Conservation (phyloP, 331 rosid species). For the Telfairia occidentalis region DNA sequence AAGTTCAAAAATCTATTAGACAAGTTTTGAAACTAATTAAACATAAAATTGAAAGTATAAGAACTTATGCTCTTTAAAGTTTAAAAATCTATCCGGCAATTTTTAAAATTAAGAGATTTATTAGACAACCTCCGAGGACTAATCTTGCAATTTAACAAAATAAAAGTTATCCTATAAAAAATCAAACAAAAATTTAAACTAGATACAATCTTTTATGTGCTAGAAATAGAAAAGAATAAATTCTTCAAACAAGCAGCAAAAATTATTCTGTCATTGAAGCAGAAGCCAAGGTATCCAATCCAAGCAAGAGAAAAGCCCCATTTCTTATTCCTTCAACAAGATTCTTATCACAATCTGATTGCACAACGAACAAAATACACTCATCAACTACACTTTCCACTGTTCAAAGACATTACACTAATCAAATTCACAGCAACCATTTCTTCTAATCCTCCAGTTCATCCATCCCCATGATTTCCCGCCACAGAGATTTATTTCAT, state of each 20-base stretch:
- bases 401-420: background rate
- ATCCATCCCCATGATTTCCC: background rate
- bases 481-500: background rate
- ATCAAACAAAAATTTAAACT: too few species aligned
- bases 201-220: too few species aligned
- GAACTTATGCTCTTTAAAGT: too few species aligned
- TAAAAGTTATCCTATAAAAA: too few species aligned
- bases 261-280: background rate
- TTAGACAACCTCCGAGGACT: too few species aligned
- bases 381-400: background rate
- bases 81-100: too few species aligned
- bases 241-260: too few species aligned
- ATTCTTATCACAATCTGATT: background rate
- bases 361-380: background rate
- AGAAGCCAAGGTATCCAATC: background rate
- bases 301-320: background rate
- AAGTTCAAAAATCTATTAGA: too few species aligned
- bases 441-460: background rate
- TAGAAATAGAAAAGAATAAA: background rate
- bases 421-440: background rate
- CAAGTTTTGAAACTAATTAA: too few species aligned
- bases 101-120: too few species aligned
- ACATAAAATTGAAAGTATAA: too few species aligned
- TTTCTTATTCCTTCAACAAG: background rate
- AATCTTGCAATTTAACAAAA: too few species aligned